phyloP scores from a whole-genome alignment of 768 basidiomycete species.

The Myochromella boudieri region DNA sequence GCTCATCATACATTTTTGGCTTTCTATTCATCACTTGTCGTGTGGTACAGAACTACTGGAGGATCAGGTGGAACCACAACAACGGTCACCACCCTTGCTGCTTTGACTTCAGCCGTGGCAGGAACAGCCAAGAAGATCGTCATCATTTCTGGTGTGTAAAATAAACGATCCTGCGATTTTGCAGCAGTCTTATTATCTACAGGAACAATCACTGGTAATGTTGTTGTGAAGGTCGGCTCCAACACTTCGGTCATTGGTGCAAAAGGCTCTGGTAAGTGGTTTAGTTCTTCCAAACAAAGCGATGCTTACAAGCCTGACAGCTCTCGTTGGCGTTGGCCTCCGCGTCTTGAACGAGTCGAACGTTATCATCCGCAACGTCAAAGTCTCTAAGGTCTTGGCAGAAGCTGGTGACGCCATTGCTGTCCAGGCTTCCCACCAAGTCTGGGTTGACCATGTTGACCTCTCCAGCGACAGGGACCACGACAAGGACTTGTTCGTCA shows the following conservation, averaged over 20 bases:
- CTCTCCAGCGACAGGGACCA: constrained; percentile 45
- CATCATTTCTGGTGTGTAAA: constrained; percentile 39
- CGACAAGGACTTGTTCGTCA: constrained; percentile 36
- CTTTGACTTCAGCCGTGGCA: constrained; percentile 38
- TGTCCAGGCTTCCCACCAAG: constrained; percentile 37
- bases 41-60: constrained; percentile 41
- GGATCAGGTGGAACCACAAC: constrained; percentile 43
- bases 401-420: constrained; percentile 45
- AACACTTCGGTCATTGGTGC: constrained; percentile 45
- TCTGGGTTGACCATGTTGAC: constrained; percentile 47
- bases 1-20: constrained; percentile 5
- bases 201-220: constrained; percentile 42
- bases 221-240: constrained; percentile 40
- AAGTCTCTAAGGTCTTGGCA: constrained; percentile 48
- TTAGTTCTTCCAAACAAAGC: neutral
- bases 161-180: neutral
- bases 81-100: constrained; percentile 41
- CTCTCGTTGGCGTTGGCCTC: constrained; percentile 44
- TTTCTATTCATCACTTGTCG: constrained; percentile 38
- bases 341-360: constrained; percentile 41
- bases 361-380: constrained; percentile 51
- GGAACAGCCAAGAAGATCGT: constrained; percentile 44
- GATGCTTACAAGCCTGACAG: constrained; percentile 16
- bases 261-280: constrained; percentile 34
- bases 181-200: neutral